Percentiles rank a stretch among this genome's conserved stretches.
Conservation (phyloP, 106 monocot genomes). For the Dioscorea dumetorum region DNA sequence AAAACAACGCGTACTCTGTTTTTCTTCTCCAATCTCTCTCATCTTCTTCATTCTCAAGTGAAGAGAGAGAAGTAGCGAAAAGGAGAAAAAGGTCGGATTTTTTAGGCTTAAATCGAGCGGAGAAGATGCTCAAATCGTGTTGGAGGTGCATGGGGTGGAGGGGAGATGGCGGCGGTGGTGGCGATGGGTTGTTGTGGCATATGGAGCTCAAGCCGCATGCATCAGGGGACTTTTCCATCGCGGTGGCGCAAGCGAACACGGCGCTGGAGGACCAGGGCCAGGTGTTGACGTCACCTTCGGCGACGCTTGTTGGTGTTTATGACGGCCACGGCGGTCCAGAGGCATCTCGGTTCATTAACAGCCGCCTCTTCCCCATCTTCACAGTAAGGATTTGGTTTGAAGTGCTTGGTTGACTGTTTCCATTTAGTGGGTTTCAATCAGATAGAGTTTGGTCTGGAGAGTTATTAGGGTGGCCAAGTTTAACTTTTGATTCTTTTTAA, state of each 20-base stretch:
- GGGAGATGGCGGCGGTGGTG: background rate
- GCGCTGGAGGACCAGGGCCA: conserved; percentile 49
- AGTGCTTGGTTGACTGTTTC: no score
- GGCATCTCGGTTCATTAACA: conserved; percentile 47
- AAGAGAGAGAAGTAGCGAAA: background rate
- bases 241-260: conserved; percentile 41
- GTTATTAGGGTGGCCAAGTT: background rate
- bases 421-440: no score
- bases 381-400: conserved; percentile 18
- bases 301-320: conserved; percentile 46
- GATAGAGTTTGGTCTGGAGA: no score
- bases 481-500: background rate
- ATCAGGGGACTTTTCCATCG: conserved; percentile 51
- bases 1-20: background rate
- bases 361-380: conserved; percentile 33
- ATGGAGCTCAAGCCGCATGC: conserved; percentile 44
- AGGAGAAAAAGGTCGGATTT: background rate
- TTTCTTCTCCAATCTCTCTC: background rate
- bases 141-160: conserved; percentile 18
- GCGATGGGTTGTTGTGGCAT: conserved; percentile 38
- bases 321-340: conserved; percentile 61
- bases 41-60: background rate
- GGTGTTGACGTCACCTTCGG: conserved; percentile 33
- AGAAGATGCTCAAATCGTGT: background rate
- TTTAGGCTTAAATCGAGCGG: no score